Base-by-base conservation (phyloP, 176 grass and related monocot genomes). In the Tillandsia fasciculata region DNA sequence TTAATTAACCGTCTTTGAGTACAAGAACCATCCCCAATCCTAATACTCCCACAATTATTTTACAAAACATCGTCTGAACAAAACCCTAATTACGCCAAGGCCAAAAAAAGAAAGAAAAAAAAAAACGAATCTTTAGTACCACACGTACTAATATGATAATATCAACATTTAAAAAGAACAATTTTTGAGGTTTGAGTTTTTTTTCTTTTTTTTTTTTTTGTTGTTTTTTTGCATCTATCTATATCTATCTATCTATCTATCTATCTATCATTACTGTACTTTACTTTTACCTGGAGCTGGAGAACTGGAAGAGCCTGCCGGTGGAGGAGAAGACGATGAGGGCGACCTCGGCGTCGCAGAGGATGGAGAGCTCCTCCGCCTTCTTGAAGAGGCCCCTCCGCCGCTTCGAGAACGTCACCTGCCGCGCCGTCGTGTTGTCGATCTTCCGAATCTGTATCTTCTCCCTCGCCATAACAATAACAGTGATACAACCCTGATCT, bases 331-430 rank as follows among this genome's bases (percentile, higher is more conserved):
- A 96, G 65, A 96, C 85, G 74, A 96, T 33, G 71, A 96, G 91
- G 13, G 80, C 87, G 70, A 96, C 85, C 70, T 96, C 91, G 63
- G 87, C 87, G 72, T 96, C 91, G 79, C 91, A 96, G 54, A 96
- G 91, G 71, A 96, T 85, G 3, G 82, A 73, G 52, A 96, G 87
- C 79, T 96, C 91, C 79, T 96, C 87, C 61, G 91, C 91, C 79
- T 96, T 96, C 84, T 96, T 96, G 87, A 83, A 91, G 72, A 96
- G 77, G 52, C 92, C 92, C 69, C 89, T 81, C 48, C 88, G 81
- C 53, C 92, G 67, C 88, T 96, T 91, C 15, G 92, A 96, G 80
- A 87, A 96, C 70, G 85, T 96, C 8, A 96, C 92, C 86, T 96
- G 92, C 80, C 92, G 77, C 65, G 92, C 92, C 29, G 92, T 77